Evolutionary conservation across 805 yeast species (phyloP), one percentile per base, ranked within the genome.

Genomic region (Teunomyces gatunensis): DNA sequence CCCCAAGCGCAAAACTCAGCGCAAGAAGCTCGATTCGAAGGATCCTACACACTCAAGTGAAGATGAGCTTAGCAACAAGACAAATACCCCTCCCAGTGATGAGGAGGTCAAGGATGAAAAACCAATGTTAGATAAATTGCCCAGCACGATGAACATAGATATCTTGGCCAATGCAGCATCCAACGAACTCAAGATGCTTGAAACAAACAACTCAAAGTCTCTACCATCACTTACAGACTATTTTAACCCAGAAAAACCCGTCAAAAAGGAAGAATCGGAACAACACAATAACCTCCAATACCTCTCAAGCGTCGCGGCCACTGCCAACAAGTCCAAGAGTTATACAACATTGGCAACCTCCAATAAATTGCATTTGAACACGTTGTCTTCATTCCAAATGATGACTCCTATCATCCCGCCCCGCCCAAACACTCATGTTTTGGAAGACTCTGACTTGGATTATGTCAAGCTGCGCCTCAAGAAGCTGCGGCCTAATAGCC

Each of bases 151-250:
- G 61, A 77, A 75, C 54, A 79, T 79, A 43, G 80, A 79, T 56
- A 64, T 78, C 2, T 60, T 79, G 42, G 83, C 83, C 5, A 65
- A 76, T 10, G 82, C 83, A 5, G 83, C 84, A 3, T 70, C 80
- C 3, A 80, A 78, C 56, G 84, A 79, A 58, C 66, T 79, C 47
- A 70, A 70, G 46, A 68, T 70, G 48, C 52, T 79, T 50, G 72
- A 73, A 51, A 46, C 39, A 32, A 43, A 28, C 54, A 71, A 72
- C 53, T 74, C 77, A n/a, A 78, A 74, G 57, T 77, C 81, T 6
- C 64, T 79, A 29, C 84, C 83, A 10, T 75, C 81, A 15, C 64
- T 79, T 45, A 67, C 79, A 0, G 78, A 77, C 47, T 78, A 75
- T 62, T 79, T 79, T 54, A 39, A 46, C 32, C 39, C 39, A 5